phyloP scores from a whole-genome alignment of 768 basidiomycete species.

The Cantharellus anzutake region DNA sequence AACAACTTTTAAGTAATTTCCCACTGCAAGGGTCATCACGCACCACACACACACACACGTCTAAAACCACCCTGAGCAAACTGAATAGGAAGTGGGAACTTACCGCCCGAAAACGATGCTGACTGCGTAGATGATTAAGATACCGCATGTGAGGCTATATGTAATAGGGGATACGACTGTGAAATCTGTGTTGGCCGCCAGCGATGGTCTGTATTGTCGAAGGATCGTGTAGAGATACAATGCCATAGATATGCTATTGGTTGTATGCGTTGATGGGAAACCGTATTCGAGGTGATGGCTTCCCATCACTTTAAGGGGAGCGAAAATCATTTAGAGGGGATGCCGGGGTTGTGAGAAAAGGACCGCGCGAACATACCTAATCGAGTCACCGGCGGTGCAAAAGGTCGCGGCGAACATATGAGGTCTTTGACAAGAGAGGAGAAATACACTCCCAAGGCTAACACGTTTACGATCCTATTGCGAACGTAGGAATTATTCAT shows the following conservation, averaged over 20 bases:
- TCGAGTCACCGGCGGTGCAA: constrained; percentile 77
- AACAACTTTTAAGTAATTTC: too few relatives aligned
- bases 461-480: constrained; percentile 41
- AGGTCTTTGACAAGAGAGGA: constrained; percentile 80
- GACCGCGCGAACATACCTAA: constrained; percentile 36
- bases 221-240: constrained; percentile 37
- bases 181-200: neutral
- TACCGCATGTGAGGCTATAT: constrained; percentile 6
- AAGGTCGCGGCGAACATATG: constrained; percentile 78
- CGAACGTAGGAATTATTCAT: neutral
- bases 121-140: constrained; percentile 39
- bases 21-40: too few relatives aligned
- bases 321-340: neutral
- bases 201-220: constrained; percentile 30
- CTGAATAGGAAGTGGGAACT: neutral
- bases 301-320: constrained; percentile 36
- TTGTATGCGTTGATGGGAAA: constrained; percentile 89
- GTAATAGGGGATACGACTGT: constrained; percentile 11
- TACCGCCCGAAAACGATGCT: constrained; percentile 57
- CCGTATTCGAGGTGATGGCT: constrained; percentile 81
- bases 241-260: constrained; percentile 78
- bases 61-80: neutral
- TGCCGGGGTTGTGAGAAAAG: neutral
- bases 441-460: constrained; percentile 68
- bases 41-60: too few relatives aligned